phyloP scores from a whole-genome alignment of 164 flowering plant species.

The Annona squamosa region DNA sequence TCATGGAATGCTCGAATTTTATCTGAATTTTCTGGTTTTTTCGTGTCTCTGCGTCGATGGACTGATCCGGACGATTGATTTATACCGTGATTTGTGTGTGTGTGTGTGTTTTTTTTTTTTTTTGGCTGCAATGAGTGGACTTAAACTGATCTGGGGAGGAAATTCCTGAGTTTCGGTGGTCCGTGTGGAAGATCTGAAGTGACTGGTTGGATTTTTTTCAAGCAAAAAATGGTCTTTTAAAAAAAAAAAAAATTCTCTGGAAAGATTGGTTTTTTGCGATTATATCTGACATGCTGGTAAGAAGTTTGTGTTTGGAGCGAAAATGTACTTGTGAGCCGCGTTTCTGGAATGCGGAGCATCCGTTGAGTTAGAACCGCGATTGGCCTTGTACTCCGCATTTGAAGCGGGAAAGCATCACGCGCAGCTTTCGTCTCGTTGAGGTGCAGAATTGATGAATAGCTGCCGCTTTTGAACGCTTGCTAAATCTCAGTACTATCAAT shows the following conservation, averaged over 20 bases:
- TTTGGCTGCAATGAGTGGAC: not conserved
- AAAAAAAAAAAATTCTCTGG: not conserved
- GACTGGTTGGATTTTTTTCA: too few relatives aligned
- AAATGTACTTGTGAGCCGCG: not conserved
- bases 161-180: slow-evolving; percentile 8
- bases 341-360: not conserved
- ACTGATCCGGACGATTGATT: not conserved
- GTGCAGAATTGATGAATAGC: too few relatives aligned
- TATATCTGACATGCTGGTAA: not conserved
- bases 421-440: too few relatives aligned
- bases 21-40: not conserved
- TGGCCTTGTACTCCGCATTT: not conserved
- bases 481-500: too few relatives aligned
- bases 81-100: not conserved
- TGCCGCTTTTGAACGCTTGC: too few relatives aligned
- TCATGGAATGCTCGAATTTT: not conserved
- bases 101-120: not conserved
- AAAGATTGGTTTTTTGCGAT: not conserved
- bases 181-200: not conserved
- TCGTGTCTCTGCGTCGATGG: not conserved
- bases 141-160: slow-evolving; percentile 4
- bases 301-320: not conserved
- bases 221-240: not conserved
- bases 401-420: not conserved
- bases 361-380: not conserved